Conservation (phyloP, 1,284 basidiomycete species). For the Xerocomus minutiporus region DNA sequence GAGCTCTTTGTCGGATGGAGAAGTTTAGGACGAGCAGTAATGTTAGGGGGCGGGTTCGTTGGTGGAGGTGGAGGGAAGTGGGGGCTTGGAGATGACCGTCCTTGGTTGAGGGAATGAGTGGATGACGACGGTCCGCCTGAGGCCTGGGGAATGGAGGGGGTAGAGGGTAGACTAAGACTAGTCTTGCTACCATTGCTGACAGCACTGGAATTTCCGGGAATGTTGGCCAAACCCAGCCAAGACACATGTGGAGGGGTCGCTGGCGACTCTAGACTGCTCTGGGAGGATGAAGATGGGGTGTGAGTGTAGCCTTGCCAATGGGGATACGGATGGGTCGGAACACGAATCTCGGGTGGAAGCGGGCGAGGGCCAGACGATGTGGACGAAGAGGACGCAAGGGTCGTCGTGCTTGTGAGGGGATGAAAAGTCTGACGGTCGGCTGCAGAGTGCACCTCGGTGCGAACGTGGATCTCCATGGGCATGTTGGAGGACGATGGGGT, state of each 20-base stretch:
- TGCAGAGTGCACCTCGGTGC: slow-evolving; percentile 28
- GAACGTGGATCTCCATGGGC: slow-evolving; percentile 28
- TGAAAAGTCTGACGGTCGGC: slow-evolving; percentile 14
- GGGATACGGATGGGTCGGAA: slow-evolving; percentile 31
- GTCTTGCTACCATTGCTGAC: slow-evolving; percentile 6
- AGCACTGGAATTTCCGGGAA: slow-evolving; percentile 12
- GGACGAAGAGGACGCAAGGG: slow-evolving; percentile 16
- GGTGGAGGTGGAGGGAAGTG: slow-evolving; percentile 26
- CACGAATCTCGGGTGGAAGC: slow-evolving; percentile 32
- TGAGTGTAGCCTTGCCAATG: slow-evolving; percentile 32
- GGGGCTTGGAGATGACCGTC: slow-evolving; percentile 25
- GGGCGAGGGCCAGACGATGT: slow-evolving; percentile 17
- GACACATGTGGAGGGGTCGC: slow-evolving; percentile 37
- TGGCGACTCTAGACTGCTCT: slow-evolving; percentile 34
- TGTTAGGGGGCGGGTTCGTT: slow-evolving; percentile 29
- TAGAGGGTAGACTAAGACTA: slow-evolving; percentile 8
- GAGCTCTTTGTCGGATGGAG: slow-evolving; percentile 31
- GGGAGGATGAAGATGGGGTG: slow-evolving; percentile 30
- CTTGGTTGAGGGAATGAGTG: slow-evolving; percentile 16
- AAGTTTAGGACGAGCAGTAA: slow-evolving; percentile 21
- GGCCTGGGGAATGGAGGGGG: slow-evolving; percentile 6
- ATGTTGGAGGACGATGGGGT: slow-evolving; percentile 5
- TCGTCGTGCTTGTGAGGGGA: slow-evolving; percentile 23
- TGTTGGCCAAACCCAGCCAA: slow-evolving; percentile 29
- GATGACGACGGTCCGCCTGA: slow-evolving; percentile 12